Evolutionary conservation across 176 grass and related monocot species (phyloP).

Genomic region (Aegilops umbellulata): DNA sequence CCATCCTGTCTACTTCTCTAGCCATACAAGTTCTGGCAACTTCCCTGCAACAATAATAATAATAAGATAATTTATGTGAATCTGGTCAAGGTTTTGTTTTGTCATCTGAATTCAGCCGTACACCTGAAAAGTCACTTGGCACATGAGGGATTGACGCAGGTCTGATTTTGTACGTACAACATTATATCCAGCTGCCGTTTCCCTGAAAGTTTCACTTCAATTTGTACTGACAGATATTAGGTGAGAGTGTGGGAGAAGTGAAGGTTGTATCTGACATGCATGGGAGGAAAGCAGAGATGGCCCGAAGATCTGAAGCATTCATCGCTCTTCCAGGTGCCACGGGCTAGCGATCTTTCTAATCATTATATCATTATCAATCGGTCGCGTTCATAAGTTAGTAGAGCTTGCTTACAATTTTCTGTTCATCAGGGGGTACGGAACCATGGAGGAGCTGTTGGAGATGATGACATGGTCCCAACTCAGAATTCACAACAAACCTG

Average conservation of each 20-base stretch:
- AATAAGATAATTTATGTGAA: no score
- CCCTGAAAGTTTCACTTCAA: no score
- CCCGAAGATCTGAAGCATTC: constrained; percentile 68
- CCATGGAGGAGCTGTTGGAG: constrained; percentile 94
- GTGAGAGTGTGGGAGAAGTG: constrained; percentile 75
- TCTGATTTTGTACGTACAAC: no score
- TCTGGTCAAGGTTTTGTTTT: no score
- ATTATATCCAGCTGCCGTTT: no score
- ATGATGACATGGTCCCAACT: constrained; percentile 97
- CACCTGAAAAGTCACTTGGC: no score
- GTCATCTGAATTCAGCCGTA: no score
- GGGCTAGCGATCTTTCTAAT: not conserved
- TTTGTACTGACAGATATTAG: constrained; percentile 61
- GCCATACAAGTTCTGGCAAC: no score
- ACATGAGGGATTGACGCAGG: no score
- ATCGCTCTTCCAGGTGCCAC: constrained; percentile 83
- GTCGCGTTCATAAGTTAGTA: not conserved
- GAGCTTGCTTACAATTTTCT: constrained; percentile 8
- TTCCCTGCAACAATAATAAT: no score
- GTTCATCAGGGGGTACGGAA: constrained; percentile 81
- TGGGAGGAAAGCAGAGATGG: constrained; percentile 89
- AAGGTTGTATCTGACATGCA: constrained; percentile 80
- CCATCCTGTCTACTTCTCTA: no score
- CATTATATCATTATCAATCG: not conserved
- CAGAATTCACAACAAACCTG: constrained; percentile 87